Base-by-base conservation (phyloP, 495 filamentous ascomycete genomes). In the Bacidia rubella region DNA sequence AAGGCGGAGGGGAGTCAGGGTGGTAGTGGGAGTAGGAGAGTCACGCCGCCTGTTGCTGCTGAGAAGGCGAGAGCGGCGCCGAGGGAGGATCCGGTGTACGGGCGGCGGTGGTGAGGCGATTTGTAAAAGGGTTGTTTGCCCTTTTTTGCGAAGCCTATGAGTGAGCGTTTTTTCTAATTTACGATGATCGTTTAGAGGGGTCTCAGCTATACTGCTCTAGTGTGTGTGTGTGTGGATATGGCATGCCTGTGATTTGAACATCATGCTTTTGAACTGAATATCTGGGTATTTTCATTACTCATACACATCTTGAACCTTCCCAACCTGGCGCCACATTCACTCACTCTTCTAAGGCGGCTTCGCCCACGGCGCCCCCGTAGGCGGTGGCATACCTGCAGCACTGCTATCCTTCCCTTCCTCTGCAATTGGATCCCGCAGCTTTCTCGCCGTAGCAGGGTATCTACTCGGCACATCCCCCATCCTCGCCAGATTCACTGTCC, bases 1-100 rank as follows among this genome's bases (percentile, higher is more conserved):
- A 76, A 72, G 17, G 71, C 70, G 39, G 76, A 52, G 26, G 43
- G 25, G 29, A 49, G 48, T 42, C 20, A 20, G 11, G 49, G 19
- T 17, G 43, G 20, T 15, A 52, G 40, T 32, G 27, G 35, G 2
- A 32, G 26, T 29, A 54, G 43, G 49, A 59, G 48, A 51, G 47
- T n/a, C n/a, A 47, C 47, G 20, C 56, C 56, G 20, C 47, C 53
- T 11, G 46, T 46, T 10, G 48, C 27, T 25, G 56, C 43, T 29
- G 49, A 44, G 19, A 53, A 17, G 15, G 45, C 25, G 7, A 49
- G 26, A 0, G n/a, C n/a, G 2, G 20, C 21, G 17, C 12, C 24
- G 38, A 60, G 47, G 22, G 60, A 62, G 25, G 48, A 62, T 47
- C 11, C 38, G 1, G 25, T 57, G 7, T 62, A 47, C 53, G 54